Base-by-base conservation (phyloP, 1,139 yeast genomes). In the Pichia terricola region DNA sequence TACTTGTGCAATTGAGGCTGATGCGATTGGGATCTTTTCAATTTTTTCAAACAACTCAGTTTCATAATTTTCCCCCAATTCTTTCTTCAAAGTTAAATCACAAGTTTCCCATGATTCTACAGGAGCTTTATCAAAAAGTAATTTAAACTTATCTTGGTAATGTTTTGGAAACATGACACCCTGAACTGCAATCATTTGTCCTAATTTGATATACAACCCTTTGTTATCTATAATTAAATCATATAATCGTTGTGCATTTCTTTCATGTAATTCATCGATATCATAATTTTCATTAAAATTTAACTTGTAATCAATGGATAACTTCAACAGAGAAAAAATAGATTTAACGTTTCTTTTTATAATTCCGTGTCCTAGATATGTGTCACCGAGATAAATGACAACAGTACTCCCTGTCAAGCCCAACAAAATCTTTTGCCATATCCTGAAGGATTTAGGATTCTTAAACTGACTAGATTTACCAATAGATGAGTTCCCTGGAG, bases 1-100 rank as follows among this genome's bases (percentile, higher is more conserved):
- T 3, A 81, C 89, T 56, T 81, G 89, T 0, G 89, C 88, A 50
- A 81, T 74, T 8, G 83, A 77, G 0, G 88, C 89, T 57, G 83
- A 75, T 5, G 88, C 89, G 16, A 79, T 62, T 0, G 88, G 83
- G 1, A 50, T 56, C 46, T 70, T 74, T 38, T 75, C 77, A 36
- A 81, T 65, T 27, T 53, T 51, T 7, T 61, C 67, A 54, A 79
- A 80, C 3, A 72, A 52, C 28, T 63, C 64, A 7, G 65, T 61
- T 39, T 70, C 71, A 54, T 74, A 75, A 50, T 70, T 60, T 1
- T 51, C 46, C 1, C 82, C 81, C 37, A 74, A 65, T 48, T 72
- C 75, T 30, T 57, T 54, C 31, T 57, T 61, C 49, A 84, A 64
- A 26, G 73, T 64, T 9, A 51, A 46, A 50, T 78, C 76, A 34